phyloP scores from a whole-genome alignment of 371 early-diverging fungal species.

The Smittium mucronatum region DNA sequence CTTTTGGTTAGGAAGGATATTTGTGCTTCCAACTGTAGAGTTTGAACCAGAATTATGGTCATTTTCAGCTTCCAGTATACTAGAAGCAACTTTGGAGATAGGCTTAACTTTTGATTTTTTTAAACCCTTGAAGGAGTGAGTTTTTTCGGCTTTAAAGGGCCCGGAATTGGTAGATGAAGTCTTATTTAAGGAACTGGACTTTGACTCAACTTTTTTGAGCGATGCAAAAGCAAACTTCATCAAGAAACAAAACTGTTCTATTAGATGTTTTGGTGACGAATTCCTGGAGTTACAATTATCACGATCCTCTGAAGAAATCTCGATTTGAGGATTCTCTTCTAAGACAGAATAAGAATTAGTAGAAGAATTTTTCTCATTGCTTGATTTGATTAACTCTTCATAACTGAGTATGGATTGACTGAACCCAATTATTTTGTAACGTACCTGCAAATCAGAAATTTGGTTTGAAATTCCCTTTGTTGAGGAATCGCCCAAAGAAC shows the following conservation, averaged over 20 bases:
- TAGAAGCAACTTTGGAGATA: neutral
- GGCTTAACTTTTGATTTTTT: neutral
- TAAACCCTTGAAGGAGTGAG: neutral
- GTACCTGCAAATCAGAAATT: neutral
- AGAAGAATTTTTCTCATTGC: neutral
- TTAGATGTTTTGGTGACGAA: neutral
- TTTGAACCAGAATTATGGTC: neutral
- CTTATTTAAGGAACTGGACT: neutral
- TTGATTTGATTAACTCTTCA: neutral
- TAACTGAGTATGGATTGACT: neutral
- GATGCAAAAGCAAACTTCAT: constrained; percentile 1
- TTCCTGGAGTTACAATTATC: neutral
- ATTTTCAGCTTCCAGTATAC: neutral
- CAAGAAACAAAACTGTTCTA: neutral
- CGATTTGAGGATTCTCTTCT: neutral
- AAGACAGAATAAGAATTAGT: neutral
- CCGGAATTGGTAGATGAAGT: neutral
- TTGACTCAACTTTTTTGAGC: neutral
- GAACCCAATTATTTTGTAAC: neutral
- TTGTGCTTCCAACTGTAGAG: neutral
- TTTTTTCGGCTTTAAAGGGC: neutral
- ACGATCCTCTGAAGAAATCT: neutral
- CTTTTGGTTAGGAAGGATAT: neutral
- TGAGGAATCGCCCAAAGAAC: no score
- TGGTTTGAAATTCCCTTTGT: no score